Percentiles rank a stretch among this genome's conserved stretches.
phyloP scores from a whole-genome alignment of 176 grass and related monocot genomes.

The Rhynchospora pubera region DNA sequence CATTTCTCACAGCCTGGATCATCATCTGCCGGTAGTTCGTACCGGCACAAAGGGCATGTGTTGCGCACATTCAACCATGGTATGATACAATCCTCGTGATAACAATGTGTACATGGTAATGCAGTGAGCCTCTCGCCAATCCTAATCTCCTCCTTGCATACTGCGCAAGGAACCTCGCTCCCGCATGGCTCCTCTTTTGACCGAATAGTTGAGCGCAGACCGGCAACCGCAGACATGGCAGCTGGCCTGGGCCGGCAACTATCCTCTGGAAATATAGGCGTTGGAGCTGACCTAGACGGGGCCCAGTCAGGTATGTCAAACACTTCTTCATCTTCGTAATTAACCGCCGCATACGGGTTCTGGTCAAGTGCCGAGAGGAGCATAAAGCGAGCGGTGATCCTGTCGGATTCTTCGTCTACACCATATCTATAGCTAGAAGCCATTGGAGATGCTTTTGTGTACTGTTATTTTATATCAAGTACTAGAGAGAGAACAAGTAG shows the following conservation, averaged over 20 bases:
- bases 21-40: background rate
- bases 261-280: background rate
- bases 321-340: conserved; percentile 10
- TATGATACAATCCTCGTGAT: conserved; percentile 16
- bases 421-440: conserved; percentile 7
- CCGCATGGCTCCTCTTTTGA: background rate
- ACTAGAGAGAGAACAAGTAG: background rate
- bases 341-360: background rate
- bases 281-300: background rate
- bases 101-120: conserved; percentile 18
- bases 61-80: conserved; percentile 16
- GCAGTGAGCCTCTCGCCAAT: background rate
- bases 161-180: background rate
- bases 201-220: background rate
- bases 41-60: conserved; percentile 11
- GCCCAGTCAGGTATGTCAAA: conserved; percentile 14
- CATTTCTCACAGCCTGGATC: background rate
- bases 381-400: conserved; percentile 16
- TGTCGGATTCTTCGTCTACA: conserved; percentile 18
- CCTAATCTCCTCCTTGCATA: conserved; percentile 22
- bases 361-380: background rate
- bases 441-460: conserved; percentile 7
- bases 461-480: background rate
- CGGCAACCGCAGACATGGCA: conserved; percentile 8
- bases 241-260: conserved; percentile 6